Evolutionary conservation across 805 yeast species (phyloP).

Genomic region (Myxozyma geophila): DNA sequence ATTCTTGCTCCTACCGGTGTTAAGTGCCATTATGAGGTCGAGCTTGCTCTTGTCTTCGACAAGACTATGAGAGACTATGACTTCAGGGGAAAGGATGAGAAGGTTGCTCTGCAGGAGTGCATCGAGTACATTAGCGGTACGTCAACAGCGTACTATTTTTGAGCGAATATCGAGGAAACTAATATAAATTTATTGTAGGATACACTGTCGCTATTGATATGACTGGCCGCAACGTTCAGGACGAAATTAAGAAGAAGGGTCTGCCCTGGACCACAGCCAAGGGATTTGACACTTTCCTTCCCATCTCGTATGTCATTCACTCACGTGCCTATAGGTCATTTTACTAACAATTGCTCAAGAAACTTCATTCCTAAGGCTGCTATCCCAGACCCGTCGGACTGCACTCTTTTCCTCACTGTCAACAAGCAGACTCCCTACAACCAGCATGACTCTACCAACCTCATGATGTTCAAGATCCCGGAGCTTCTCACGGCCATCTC

Average conservation of each 20-base stretch:
- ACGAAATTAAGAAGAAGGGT: slow-evolving; percentile 90
- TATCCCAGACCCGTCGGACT: slow-evolving; percentile 76
- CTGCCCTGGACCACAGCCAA: slow-evolving; percentile 96
- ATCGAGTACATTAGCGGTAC: slow-evolving; percentile 74
- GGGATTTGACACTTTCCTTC: slow-evolving; percentile 95
- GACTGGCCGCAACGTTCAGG: slow-evolving; percentile 96
- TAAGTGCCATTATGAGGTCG: slow-evolving; percentile 89
- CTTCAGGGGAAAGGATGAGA: slow-evolving; percentile 52
- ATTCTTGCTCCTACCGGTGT: slow-evolving; percentile 82
- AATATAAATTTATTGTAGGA: slow-evolving; percentile 21
- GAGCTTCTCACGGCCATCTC: slow-evolving; percentile 80
- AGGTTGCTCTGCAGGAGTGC: slow-evolving; percentile 66
- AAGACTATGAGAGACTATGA: slow-evolving; percentile 45
- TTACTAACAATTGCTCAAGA: slow-evolving; percentile 8
- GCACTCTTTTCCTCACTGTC: slow-evolving; percentile 63
- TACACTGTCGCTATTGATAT: slow-evolving; percentile 89
- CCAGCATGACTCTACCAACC: slow-evolving; percentile 62
- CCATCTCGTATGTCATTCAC: slow-evolving; percentile 58
- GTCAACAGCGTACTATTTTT: not conserved
- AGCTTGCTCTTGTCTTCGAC: slow-evolving; percentile 78
- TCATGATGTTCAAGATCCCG: slow-evolving; percentile 90
- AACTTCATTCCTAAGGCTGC: slow-evolving; percentile 64
- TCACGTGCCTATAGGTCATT: not conserved
- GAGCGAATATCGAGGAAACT: too few species aligned
- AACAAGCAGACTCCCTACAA: slow-evolving; percentile 74